Evolutionary conservation across 305 asterid species (phyloP), one percentile per base, ranked within the genome.

Genomic region (Andrographis paniculata): DNA sequence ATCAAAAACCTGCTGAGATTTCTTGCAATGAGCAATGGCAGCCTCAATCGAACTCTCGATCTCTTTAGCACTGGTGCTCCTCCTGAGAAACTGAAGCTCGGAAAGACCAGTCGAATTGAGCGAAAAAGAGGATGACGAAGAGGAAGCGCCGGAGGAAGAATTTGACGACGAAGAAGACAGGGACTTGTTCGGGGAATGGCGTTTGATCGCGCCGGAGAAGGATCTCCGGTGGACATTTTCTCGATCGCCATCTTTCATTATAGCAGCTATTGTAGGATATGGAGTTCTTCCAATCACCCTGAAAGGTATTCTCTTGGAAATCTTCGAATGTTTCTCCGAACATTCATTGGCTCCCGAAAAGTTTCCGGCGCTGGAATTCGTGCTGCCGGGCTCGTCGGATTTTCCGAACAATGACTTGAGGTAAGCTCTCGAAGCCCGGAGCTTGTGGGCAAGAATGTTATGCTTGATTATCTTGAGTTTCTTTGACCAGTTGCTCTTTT

Each of bases 11-110:
- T 67, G 71, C 45, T 81, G 83, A 58, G 94, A 85, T 37, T 69
- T 78, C 67, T 83, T 86, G 78, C 98, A 91, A 53, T 91, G 88
- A 44, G 87, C 96, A 64, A 91, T 91, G 33, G 98, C 98, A 0
- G 87, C 95, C 47, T 86, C 76, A 53, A 89, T 78, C 3, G 94
- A 82, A 1, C 74, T 61, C 54, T 86, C 95, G 37, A 73, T 56
- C 71, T 82, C 94, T 11, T 69, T 72, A 3, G 66, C 82, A 58
- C 83, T 75, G 65, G 83, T 73, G 63, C 83, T 86, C 50, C 94
- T 76, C 65, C 80, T 71, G 10, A 65, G 71, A 15, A 52, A 40
- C 0, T 68, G 66, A 9, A 69, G 44, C 50, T 79, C 88, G 23
- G 60, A 52, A 50, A 68, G 56, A 30, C 68, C 74, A 42, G 63